Base-by-base conservation (phyloP, 108 stramenopile species). In the Tribonema minus region DNA sequence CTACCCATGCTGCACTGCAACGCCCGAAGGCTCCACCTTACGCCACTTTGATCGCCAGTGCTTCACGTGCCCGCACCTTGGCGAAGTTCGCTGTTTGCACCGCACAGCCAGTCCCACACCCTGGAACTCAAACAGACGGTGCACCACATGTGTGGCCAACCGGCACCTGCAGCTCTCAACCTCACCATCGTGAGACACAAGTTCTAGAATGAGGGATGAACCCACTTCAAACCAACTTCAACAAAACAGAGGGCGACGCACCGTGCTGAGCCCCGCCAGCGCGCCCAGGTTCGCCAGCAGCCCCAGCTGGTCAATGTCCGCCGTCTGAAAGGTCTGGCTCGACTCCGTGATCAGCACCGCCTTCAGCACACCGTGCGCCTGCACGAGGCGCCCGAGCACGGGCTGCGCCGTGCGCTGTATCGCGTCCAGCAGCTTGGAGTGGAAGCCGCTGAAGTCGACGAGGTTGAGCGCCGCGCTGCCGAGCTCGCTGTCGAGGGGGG, bases 401-500 rank as follows among this genome's bases (percentile, higher is more conserved):
- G 86, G 86, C 25, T 80, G 58, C n/a, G 73, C 83, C n/a, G 86
- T 33, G 23, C 82, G 72, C 29, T 58, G 68, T 4, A 86, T 84
- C 36, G 82, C 76, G 9, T 46, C 72, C 32, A 65, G 38, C 7
- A 86, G 72, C 20, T 72, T 58, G 58, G 65, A 37, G 29, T 85
- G 71, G 84, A 85, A 86, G 64, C 46, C 73, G 33, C 72, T 30
- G 70, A 86, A 86, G 62, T 82, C 86, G 26, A 76, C 85, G 40
- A 82, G 71, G 61, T 86, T 86, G 59, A 72, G 81, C n/a, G n/a
- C n/a, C n/a, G n/a, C n/a, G n/a, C n/a, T n/a, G n/a, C n/a, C n/a
- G n/a, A n/a, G n/a, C n/a, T n/a, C n/a, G n/a, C n/a, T n/a, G n/a
- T n/a, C n/a, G n/a, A n/a, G n/a, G n/a, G n/a, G n/a, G n/a, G n/a